phyloP scores from a whole-genome alignment of 1,139 yeast genomes.

The Candida mesenterica region DNA sequence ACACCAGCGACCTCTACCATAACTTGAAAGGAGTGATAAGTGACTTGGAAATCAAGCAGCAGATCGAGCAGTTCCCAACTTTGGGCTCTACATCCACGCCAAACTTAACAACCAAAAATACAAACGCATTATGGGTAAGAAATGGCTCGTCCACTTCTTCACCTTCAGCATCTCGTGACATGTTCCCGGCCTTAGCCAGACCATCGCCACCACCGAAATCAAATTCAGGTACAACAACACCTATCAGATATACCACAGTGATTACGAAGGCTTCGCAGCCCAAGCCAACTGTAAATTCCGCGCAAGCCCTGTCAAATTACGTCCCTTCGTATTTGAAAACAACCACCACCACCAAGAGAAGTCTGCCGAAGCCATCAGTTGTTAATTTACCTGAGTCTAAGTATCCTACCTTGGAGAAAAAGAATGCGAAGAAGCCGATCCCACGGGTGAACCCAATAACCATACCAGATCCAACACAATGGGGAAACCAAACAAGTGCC shows the following conservation, averaged over 20 bases:
- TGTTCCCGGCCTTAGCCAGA: slow-evolving; percentile 54
- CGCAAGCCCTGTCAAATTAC: slow-evolving; percentile 23
- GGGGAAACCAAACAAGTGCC: slow-evolving; percentile 20
- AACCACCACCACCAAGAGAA: slow-evolving; percentile 4
- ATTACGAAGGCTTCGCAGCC: slow-evolving; percentile 22
- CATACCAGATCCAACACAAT: slow-evolving; percentile 22
- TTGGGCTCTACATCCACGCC: slow-evolving; percentile 17
- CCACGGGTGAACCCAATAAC: slow-evolving; percentile 42
- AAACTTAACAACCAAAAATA: slow-evolving; percentile 4
- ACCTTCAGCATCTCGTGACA: slow-evolving; percentile 23
- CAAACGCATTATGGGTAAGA: slow-evolving; percentile 31
- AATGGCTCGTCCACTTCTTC: slow-evolving; percentile 7
- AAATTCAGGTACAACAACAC: slow-evolving; percentile 19
- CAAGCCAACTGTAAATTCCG: slow-evolving; percentile 16
- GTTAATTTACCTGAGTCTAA: slow-evolving; percentile 20
- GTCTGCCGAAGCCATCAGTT: slow-evolving; percentile 6
- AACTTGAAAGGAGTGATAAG: slow-evolving; percentile 25
- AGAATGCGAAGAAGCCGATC: slow-evolving; percentile 30
- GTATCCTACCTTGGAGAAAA: slow-evolving; percentile 44
- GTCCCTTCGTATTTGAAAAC: slow-evolving; percentile 12
- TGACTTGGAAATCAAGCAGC: slow-evolving; percentile 21
- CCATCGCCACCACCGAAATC: slow-evolving; percentile 22
- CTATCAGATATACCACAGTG: slow-evolving; percentile 44
- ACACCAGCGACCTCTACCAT: slow-evolving; percentile 27
- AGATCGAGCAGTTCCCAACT: slow-evolving; percentile 30